Evolutionary conservation across 805 yeast species (phyloP).

Genomic region (Candida insectorum): DNA sequence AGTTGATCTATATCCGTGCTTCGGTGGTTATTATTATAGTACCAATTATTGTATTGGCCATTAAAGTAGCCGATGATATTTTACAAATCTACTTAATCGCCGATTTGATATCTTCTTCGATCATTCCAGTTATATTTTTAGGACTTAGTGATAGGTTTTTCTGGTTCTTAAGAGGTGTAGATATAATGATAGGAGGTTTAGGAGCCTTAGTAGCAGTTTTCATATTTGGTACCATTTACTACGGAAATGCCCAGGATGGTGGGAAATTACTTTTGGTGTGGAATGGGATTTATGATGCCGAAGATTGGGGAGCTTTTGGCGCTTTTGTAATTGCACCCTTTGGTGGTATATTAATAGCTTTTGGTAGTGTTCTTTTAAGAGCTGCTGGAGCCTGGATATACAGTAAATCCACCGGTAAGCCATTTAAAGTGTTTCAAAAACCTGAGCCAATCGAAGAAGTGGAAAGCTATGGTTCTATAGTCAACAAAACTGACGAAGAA

Average conservation of each 20-base stretch:
- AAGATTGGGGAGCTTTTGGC: conserved; percentile 93
- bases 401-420: conserved; percentile 31
- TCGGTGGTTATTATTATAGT: conserved; percentile 74
- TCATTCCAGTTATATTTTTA: conserved; percentile 77
- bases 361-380: conserved; percentile 50
- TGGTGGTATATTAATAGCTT: conserved; percentile 65
- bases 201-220: conserved; percentile 81
- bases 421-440: conserved; percentile 46
- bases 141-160: conserved; percentile 63
- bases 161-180: conserved; percentile 74
- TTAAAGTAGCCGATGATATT: conserved; percentile 76
- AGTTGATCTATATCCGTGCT: conserved; percentile 61
- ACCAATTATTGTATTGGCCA: conserved; percentile 85
- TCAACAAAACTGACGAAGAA: conserved; percentile 2
- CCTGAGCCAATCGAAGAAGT: conserved; percentile 19
- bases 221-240: conserved; percentile 80
- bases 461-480: conserved; percentile 3
- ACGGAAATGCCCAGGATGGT: conserved; percentile 68
- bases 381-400: conserved; percentile 27
- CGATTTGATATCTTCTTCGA: conserved; percentile 82
- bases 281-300: conserved; percentile 72
- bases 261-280: conserved; percentile 69
- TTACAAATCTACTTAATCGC: conserved; percentile 87
- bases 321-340: conserved; percentile 90
- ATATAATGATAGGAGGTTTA: conserved; percentile 77